These are phyloP conservation scores for Leccinellum luteum DNA, from an alignment of 768 basidiomycete species.

Conservation along the genomic window DNA sequence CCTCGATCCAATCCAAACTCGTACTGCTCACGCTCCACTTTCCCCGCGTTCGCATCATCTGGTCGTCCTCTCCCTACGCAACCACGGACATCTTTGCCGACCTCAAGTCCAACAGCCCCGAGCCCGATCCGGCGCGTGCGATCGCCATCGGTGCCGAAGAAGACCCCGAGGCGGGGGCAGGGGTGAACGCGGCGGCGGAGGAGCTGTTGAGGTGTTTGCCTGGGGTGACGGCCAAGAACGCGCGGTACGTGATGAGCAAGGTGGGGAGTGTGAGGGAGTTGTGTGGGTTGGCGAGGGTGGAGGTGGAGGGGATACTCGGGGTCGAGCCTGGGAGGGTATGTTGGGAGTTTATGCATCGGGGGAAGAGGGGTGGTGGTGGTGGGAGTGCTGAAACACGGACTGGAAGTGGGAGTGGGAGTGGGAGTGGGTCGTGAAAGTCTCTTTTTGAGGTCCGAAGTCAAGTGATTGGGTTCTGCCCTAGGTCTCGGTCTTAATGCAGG, in stretches of 20 bases:
- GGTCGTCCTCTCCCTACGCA: conserved; percentile 95
- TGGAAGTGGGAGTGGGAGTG: background rate
- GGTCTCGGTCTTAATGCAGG: background rate
- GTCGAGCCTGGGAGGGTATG: conserved; percentile 77
- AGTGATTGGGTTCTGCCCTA: background rate
- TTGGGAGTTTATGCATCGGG: conserved; percentile 79
- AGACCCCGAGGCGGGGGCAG: conserved; percentile 62
- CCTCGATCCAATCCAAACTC: conserved; percentile 85
- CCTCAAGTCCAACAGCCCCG: conserved; percentile 73
- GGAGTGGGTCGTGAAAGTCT: background rate
- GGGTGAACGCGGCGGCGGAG: conserved; percentile 72
- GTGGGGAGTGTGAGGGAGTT: conserved; percentile 77
- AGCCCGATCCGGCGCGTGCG: conserved; percentile 79
- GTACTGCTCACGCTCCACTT: conserved; percentile 87
- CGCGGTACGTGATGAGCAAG: conserved; percentile 78
- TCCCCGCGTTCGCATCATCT: conserved; percentile 90
- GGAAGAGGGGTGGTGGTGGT: conserved; percentile 39
- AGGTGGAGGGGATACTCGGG: conserved; percentile 75
- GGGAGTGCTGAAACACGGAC: background rate
- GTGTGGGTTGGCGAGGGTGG: conserved; percentile 55
- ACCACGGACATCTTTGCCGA: conserved; percentile 92
- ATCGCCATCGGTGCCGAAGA: conserved; percentile 80
- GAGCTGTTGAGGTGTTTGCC: conserved; percentile 83
- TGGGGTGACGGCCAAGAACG: conserved; percentile 81
- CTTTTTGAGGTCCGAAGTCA: background rate